phyloP scores from a whole-genome alignment of 2,329 filamentous ascomycete genomes.

The Spiromastix sp. region DNA sequence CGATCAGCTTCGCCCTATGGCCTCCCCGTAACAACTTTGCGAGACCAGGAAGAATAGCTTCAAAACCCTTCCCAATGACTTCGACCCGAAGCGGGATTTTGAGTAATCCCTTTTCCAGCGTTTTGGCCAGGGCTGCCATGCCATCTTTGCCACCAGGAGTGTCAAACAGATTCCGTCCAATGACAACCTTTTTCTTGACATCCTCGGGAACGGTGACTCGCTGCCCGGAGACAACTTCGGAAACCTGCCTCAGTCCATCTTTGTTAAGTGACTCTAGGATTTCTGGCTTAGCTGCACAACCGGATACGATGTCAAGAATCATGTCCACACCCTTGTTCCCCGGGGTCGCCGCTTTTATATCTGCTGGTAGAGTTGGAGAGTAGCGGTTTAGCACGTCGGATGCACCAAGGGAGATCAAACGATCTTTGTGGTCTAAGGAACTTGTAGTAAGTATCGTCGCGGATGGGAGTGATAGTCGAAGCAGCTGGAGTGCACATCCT shows the following conservation, averaged over 20 bases:
- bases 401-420: not conserved
- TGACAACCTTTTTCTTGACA: conserved; percentile 15
- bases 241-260: not conserved
- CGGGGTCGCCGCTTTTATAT: conserved; percentile 14
- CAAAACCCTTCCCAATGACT: not conserved
- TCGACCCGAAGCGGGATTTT: conserved; percentile 11
- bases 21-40: conserved; percentile 19
- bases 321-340: conserved; percentile 21
- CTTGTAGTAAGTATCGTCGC: not conserved
- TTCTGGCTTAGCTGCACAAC: conserved; percentile 12
- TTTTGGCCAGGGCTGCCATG: conserved; percentile 13
- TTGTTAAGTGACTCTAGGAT: not conserved
- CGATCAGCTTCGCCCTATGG: conserved; percentile 22
- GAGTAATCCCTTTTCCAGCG: conserved; percentile 18
- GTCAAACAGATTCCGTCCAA: conserved; percentile 16
- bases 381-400: conserved; percentile 5
- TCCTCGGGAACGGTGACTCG: conserved; percentile 17
- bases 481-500: not conserved
- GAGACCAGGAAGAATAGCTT: conserved; percentile 8
- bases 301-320: conserved; percentile 24
- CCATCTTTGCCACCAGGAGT: conserved; percentile 13
- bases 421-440: not conserved
- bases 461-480: not conserved
- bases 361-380: conserved; percentile 14
- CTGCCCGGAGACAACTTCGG: conserved; percentile 19